Conservation (phyloP, 768 basidiomycete genomes). For the Sporobolomyces phaffii region DNA sequence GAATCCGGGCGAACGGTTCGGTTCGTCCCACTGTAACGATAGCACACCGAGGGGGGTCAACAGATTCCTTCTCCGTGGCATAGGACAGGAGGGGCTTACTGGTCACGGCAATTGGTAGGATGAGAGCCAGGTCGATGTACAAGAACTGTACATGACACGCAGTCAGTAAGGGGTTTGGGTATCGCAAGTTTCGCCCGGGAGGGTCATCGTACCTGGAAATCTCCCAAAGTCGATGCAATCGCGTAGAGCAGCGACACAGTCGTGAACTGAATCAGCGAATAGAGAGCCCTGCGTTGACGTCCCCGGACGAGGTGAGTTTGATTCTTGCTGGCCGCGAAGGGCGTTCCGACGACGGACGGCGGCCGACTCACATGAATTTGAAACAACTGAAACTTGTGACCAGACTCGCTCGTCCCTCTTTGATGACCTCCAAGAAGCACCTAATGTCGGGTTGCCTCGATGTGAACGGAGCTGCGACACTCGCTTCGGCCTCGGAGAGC, state of each 20-base stretch:
- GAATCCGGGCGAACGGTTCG: conserved; percentile 75
- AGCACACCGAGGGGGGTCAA: neutral
- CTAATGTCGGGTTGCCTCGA: conserved; percentile 87
- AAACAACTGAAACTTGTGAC: conserved; percentile 99
- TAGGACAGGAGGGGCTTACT: conserved; percentile 59
- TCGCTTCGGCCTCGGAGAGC: conserved; percentile 94
- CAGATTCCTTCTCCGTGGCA: no score
- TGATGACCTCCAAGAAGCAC: conserved; percentile 93
- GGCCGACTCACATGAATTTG: conserved; percentile 84
- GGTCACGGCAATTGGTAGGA: conserved; percentile 90
- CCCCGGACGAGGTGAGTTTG: no score
- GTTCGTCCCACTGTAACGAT: conserved; percentile 78
- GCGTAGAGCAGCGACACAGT: conserved; percentile 91
- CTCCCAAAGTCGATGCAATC: conserved; percentile 90
- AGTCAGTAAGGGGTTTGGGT: conserved; percentile 20
- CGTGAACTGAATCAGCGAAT: conserved; percentile 98
- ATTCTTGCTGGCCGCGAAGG: neutral
- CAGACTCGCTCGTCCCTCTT: conserved; percentile 87
- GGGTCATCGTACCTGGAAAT: conserved; percentile 90
- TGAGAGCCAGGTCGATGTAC: conserved; percentile 96
- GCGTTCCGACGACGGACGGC: neutral
- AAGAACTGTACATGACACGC: conserved; percentile 61
- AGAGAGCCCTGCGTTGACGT: conserved; percentile 87
- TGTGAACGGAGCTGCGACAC: conserved; percentile 96
- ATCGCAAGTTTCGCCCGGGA: neutral